phyloP scores from a whole-genome alignment of 306 rosid genomes.

The Rosa lucieae region DNA sequence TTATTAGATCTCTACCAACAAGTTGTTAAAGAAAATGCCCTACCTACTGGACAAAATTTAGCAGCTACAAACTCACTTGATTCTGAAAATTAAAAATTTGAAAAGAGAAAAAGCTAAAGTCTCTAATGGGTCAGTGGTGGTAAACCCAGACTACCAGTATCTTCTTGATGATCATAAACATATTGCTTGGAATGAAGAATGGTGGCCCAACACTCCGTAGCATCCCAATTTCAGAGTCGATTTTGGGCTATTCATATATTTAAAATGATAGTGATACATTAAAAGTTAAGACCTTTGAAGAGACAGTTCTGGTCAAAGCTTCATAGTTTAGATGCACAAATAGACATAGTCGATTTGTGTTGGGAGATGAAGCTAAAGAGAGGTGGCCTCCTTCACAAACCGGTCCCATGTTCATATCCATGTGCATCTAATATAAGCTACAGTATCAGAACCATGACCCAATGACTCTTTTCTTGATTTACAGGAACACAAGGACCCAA shows the following conservation, averaged over 20 bases:
- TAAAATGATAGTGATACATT: background rate
- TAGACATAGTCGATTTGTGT: background rate
- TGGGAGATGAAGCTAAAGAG: background rate
- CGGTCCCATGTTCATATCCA: constrained; percentile 5
- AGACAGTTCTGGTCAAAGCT: background rate
- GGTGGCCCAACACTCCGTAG: background rate
- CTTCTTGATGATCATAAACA: background rate
- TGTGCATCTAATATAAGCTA: background rate
- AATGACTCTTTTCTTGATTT: background rate
- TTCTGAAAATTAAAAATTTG: background rate
- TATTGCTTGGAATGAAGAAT: background rate
- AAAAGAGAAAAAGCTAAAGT: background rate
- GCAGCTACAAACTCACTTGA: background rate
- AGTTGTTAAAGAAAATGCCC: background rate
- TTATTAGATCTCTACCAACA: constrained; percentile 2
- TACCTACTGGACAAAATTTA: background rate
- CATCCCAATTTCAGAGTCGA: background rate
- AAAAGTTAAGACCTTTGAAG: background rate
- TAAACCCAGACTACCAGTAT: background rate
- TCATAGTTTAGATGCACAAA: background rate
- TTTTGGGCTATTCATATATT: background rate
- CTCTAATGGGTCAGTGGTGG: background rate
- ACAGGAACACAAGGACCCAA: constrained; percentile 12
- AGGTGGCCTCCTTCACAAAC: background rate
- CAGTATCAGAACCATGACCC: background rate